Evolutionary conservation across 192 early-diverging fungal genomes (phyloP).

Genomic region (Backusella westeae): DNA sequence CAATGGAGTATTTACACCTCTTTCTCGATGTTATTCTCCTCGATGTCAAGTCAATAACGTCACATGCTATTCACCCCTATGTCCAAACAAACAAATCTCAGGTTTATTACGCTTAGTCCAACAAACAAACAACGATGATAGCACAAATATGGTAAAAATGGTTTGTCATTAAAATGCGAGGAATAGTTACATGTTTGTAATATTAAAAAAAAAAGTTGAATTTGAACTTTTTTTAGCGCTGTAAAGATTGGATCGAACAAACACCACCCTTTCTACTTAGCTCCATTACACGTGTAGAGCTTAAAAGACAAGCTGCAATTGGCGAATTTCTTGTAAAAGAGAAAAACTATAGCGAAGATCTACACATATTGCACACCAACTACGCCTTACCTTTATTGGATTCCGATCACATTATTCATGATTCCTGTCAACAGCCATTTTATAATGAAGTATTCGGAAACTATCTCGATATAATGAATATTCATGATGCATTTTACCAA

Average conservation of each 20-base stretch:
- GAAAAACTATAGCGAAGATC: constrained; percentile 16
- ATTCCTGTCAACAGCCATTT: neutral
- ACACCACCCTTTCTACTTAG: neutral
- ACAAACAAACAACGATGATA: neutral
- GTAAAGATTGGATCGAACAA: neutral
- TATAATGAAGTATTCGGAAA: constrained; percentile 17
- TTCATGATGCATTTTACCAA: constrained; percentile 2
- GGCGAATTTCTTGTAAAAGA: constrained; percentile 22
- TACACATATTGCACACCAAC: constrained; percentile 10
- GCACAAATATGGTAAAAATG: neutral
- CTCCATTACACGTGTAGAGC: neutral
- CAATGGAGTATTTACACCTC: constrained; percentile 4
- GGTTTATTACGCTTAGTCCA: neutral
- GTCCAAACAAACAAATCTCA: constrained; percentile 8
- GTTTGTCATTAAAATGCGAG: neutral
- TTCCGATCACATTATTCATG: neutral
- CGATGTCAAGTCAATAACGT: constrained; percentile 6
- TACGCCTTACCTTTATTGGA: constrained; percentile 14
- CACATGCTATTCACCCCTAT: constrained; percentile 12
- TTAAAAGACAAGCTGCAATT: constrained; percentile 26
- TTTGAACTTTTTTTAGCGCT: neutral
- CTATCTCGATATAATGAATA: constrained; percentile 1
- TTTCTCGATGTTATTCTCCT: constrained; percentile 21
- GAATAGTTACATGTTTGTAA: neutral
- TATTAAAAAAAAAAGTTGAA: neutral